A percentile compares a stretch with the other conserved stretches of the same genome.
Evolutionary conservation across 306 rosid genomes (phyloP).

Genomic region (Canavalia ensiformis): DNA sequence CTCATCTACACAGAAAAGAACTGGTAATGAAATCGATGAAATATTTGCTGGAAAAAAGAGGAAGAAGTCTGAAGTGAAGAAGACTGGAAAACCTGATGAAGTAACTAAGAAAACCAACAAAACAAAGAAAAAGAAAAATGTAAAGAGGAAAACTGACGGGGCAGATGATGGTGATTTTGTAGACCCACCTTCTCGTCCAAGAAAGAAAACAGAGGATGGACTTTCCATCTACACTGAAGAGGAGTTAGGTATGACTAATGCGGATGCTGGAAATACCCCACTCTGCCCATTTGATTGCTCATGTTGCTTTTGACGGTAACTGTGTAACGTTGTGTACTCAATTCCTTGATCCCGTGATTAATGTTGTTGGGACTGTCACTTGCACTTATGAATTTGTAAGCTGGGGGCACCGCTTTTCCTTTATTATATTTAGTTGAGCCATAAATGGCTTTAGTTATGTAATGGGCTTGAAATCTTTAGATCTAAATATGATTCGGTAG

Average conservation of each 20-base stretch:
- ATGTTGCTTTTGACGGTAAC: constrained; percentile 73
- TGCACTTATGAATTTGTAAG: constrained; percentile 27
- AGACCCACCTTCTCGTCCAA: constrained; percentile 52
- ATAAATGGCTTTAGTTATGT: constrained; percentile 24
- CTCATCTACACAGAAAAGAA: constrained; percentile 49
- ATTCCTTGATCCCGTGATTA: neutral
- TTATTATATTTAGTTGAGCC: constrained; percentile 17
- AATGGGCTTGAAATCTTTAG: constrained; percentile 24
- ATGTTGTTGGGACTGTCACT: constrained; percentile 26
- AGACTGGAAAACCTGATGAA: constrained; percentile 39
- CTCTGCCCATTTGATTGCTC: constrained; percentile 92
- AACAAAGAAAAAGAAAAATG: constrained; percentile 56
- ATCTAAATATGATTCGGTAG: constrained; percentile 27
- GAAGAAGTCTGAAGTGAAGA: constrained; percentile 54
- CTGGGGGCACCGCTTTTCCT: neutral
- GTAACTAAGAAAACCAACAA: constrained; percentile 44
- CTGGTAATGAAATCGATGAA: constrained; percentile 70
- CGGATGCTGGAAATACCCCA: constrained; percentile 76
- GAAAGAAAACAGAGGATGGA: constrained; percentile 71
- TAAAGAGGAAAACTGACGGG: constrained; percentile 44
- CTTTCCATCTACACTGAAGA: constrained; percentile 72
- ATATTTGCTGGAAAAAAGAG: constrained; percentile 73
- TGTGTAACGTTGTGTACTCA: neutral
- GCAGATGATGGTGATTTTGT: constrained; percentile 49
- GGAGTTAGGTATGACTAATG: constrained; percentile 65